These are phyloP conservation scores for Flaveria brownii DNA, from an alignment of 129 eudicot species.

Conservation along the genomic window DNA sequence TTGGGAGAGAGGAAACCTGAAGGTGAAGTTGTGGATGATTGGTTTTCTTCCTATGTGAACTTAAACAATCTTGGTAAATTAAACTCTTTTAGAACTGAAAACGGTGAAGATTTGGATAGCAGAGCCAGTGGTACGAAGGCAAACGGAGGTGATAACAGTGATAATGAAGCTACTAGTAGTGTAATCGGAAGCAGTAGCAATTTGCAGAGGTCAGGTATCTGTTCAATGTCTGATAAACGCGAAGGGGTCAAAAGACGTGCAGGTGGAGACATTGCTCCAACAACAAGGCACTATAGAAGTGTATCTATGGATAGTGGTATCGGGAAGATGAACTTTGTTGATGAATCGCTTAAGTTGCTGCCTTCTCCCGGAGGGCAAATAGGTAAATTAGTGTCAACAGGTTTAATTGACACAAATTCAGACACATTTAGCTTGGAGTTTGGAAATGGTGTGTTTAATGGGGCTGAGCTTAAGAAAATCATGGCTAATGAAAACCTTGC, in stretches of 20 bases:
- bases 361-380: slow-evolving; percentile 60
- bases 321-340: slow-evolving; percentile 64
- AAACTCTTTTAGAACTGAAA: slow-evolving; percentile 61
- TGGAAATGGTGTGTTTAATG: slow-evolving; percentile 82
- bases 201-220: slow-evolving; percentile 34
- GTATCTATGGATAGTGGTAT: slow-evolving; percentile 90
- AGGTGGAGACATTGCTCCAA: slow-evolving; percentile 65
- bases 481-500: slow-evolving; percentile 96
- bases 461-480: slow-evolving; percentile 80
- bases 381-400: slow-evolving; percentile 49
- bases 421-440: slow-evolving; percentile 71
- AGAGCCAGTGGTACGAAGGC: slow-evolving; percentile 5
- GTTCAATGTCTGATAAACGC: slow-evolving; percentile 41
- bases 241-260: slow-evolving; percentile 79
- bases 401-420: slow-evolving; percentile 51
- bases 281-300: slow-evolving; percentile 74
- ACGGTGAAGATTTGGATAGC: slow-evolving; percentile 17
- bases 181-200: slow-evolving; percentile 64
- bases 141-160: slow-evolving; percentile 72
- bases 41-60: slow-evolving; percentile 57
- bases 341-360: slow-evolving; percentile 70
- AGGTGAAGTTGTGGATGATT: slow-evolving; percentile 78
- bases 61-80: slow-evolving; percentile 69
- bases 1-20: slow-evolving; percentile 34
- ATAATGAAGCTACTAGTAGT: slow-evolving; percentile 89